phyloP scores from a whole-genome alignment of 805 yeast species.

The Metschnikowia sp. region DNA sequence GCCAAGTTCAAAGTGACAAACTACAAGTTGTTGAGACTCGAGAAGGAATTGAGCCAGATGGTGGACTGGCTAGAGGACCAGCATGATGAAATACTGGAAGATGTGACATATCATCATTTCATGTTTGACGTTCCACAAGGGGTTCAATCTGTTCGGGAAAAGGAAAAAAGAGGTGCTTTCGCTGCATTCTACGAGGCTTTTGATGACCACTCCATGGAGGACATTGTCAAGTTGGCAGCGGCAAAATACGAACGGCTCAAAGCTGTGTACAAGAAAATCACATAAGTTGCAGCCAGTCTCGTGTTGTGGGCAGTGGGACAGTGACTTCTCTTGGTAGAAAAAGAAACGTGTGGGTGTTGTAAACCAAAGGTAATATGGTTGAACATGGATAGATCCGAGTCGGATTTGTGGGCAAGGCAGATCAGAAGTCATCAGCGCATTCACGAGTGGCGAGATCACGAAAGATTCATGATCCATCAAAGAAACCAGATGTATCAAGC shows the following conservation, averaged over 20 bases:
- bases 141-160: background rate
- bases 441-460: too few relatives aligned
- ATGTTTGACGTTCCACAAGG: slow-evolving; percentile 16
- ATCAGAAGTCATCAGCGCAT: too few relatives aligned
- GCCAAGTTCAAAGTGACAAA: slow-evolving; percentile 55
- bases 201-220: slow-evolving; percentile 7
- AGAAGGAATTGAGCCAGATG: slow-evolving; percentile 25
- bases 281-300: background rate
- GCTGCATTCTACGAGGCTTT: slow-evolving; percentile 15
- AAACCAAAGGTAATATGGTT: too few relatives aligned
- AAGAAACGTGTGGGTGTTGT: too few relatives aligned
- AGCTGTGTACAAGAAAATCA: slow-evolving; percentile 6
- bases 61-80: background rate
- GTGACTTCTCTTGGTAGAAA: too few relatives aligned
- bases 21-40: slow-evolving; percentile 43
- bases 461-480: too few relatives aligned
- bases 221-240: slow-evolving; percentile 9
- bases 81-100: slow-evolving; percentile 18
- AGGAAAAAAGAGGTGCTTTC: slow-evolving; percentile 14
- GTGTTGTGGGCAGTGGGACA: too few relatives aligned
- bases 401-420: too few relatives aligned
- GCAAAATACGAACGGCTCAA: slow-evolving; percentile 16
- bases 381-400: too few relatives aligned
- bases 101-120: slow-evolving; percentile 10
- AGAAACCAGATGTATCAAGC: too few relatives aligned